These are phyloP conservation scores for Epichloe typhina DNA, from an alignment of 2,329 filamentous ascomycete genomes.

Conservation along the genomic window DNA sequence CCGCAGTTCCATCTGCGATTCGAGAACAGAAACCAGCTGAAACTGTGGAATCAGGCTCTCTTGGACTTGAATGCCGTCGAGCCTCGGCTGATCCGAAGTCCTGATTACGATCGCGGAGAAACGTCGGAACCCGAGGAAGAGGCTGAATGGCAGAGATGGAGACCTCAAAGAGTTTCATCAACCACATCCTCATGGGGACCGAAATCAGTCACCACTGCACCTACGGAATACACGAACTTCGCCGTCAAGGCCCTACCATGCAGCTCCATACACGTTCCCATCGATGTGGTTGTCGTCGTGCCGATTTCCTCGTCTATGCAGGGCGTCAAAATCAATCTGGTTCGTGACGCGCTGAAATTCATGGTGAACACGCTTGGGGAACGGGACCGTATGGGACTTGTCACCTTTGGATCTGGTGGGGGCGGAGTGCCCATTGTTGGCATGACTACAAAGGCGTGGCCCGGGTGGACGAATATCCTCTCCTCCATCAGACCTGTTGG, in stretches of 20 bases:
- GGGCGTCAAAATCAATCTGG: constrained; percentile 92
- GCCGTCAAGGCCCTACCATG: constrained; percentile 33
- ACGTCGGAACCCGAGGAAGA: constrained; percentile 80
- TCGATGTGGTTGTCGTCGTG: constrained; percentile 92
- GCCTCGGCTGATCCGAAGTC: constrained; percentile 46
- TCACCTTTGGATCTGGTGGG: constrained; percentile 89
- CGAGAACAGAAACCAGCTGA: constrained; percentile 68
- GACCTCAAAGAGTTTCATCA: constrained; percentile 63
- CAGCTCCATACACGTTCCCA: constrained; percentile 65
- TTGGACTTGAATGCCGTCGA: constrained; percentile 69
- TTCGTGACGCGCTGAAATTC: constrained; percentile 84
- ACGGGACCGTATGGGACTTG: constrained; percentile 88
- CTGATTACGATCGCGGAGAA: constrained; percentile 67
- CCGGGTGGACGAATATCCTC: constrained; percentile 77
- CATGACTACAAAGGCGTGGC: constrained; percentile 94
- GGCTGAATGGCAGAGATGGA: constrained; percentile 54
- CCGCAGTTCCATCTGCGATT: constrained; percentile 92
- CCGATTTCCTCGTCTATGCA: constrained; percentile 98
- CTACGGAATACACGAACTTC: constrained; percentile 81
- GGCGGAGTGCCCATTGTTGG: constrained; percentile 92
- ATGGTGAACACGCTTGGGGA: constrained; percentile 83
- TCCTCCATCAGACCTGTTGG: constrained; percentile 83
- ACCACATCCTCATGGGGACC: constrained; percentile 69
- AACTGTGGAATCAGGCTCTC: constrained; percentile 80
- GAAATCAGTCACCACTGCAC: constrained; percentile 74